phyloP scores from a whole-genome alignment of 140 eudicot species.

The Artemisia princeps region DNA sequence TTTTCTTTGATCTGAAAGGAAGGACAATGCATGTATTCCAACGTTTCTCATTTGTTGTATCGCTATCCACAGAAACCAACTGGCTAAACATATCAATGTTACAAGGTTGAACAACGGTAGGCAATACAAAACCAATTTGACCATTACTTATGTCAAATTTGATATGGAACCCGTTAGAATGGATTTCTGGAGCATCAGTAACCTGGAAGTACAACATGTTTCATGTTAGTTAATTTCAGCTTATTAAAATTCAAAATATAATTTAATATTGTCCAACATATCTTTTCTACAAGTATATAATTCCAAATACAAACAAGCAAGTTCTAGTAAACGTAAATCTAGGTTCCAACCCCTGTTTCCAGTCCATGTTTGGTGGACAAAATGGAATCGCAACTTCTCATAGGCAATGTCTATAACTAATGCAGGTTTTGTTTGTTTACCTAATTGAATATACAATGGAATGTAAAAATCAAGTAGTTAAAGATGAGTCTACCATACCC shows the following conservation, averaged over 20 bases:
- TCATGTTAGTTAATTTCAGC: neutral
- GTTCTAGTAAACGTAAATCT: no score
- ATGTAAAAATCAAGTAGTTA: conserved; percentile 8
- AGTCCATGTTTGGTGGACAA: neutral
- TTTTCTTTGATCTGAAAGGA: conserved; percentile 58
- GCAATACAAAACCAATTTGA: conserved; percentile 91
- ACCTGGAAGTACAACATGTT: conserved; percentile 39
- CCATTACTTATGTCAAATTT: conserved; percentile 86
- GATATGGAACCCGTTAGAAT: conserved; percentile 91
- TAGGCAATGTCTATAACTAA: conserved; percentile 6
- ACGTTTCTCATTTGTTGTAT: conserved; percentile 25
- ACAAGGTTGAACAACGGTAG: conserved; percentile 73
- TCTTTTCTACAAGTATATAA: no score
- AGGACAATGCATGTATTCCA: conserved; percentile 91
- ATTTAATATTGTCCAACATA: no score
- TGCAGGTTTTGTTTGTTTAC: conserved; percentile 5
- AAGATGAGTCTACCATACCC: conserved; percentile 44
- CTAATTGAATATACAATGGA: neutral
- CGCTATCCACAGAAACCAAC: conserved; percentile 35
- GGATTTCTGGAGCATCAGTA: conserved; percentile 96
- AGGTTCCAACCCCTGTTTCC: no score
- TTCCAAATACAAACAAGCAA: no score
- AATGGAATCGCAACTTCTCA: neutral
- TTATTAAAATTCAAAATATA: no score
- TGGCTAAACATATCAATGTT: conserved; percentile 43